Conservation (phyloP, 176 grass and related monocot genomes). For the Phragmites australis region DNA sequence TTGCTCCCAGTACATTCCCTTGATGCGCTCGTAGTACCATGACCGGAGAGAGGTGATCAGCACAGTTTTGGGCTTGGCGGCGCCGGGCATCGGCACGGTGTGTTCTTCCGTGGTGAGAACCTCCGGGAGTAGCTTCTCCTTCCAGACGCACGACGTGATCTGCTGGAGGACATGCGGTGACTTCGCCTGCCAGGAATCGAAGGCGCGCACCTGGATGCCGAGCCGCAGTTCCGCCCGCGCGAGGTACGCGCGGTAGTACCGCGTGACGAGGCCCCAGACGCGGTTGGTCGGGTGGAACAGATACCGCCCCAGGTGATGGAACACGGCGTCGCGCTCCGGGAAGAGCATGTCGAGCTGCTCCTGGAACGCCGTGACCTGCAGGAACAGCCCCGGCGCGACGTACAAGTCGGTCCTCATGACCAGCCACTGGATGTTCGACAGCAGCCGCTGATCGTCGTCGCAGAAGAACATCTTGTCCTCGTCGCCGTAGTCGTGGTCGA, state of each 20-base stretch:
- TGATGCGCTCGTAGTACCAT: constrained; percentile 38
- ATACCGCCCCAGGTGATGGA: constrained; percentile 60
- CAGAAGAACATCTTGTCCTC: constrained; percentile 76
- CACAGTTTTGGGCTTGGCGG: background rate
- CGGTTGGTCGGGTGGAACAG: constrained; percentile 61
- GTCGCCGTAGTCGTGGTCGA: constrained; percentile 50
- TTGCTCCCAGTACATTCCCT: constrained; percentile 41
- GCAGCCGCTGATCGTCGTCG: constrained; percentile 52
- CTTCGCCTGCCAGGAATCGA: background rate
- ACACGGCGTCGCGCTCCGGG: constrained; percentile 59
- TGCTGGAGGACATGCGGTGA: constrained; percentile 35
- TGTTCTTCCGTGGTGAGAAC: background rate
- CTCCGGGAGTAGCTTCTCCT: constrained; percentile 48
- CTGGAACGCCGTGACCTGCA: constrained; percentile 43
- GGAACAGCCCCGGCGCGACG: constrained; percentile 54
- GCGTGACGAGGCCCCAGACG: constrained; percentile 63
- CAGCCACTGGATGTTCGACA: constrained; percentile 47
- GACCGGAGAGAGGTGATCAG: constrained; percentile 33
- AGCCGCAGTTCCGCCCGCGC: constrained; percentile 32
- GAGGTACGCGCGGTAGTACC: constrained; percentile 56
- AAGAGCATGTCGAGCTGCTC: constrained; percentile 53
- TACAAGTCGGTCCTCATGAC: constrained; percentile 51
- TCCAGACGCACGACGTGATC: constrained; percentile 41
- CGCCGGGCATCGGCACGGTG: background rate
- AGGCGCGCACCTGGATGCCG: constrained; percentile 56